A percentile compares a stretch with the other conserved stretches of the same genome.
Evolutionary conservation across 108 stramenopile species (phyloP).

Genomic region (Halocafeteria seosinensis): DNA sequence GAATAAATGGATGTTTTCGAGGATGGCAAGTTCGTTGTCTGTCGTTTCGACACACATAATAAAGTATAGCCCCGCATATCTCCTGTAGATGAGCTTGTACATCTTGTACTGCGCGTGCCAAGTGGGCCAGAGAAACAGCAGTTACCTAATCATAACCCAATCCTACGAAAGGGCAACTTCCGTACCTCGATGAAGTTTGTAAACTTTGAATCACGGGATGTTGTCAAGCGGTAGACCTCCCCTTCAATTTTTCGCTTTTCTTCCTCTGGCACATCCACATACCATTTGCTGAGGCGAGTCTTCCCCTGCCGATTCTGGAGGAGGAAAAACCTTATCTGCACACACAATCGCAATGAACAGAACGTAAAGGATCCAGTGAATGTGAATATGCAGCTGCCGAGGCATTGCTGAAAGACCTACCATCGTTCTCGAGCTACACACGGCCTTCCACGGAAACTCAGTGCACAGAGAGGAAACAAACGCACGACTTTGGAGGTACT

Average conservation of each 20-base stretch:
- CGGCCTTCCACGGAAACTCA: too few relatives aligned
- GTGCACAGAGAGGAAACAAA: too few relatives aligned
- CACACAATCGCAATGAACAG: too few relatives aligned
- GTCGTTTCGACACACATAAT: conserved; percentile 87
- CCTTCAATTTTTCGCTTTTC: conserved; percentile 82
- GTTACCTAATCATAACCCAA: background rate
- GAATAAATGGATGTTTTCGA: conserved; percentile 91
- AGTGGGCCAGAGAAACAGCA: background rate
- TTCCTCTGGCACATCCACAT: conserved; percentile 37
- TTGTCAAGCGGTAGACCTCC: conserved; percentile 84
- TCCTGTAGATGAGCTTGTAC: conserved; percentile 95
- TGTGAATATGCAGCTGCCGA: too few relatives aligned
- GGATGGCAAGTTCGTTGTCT: conserved; percentile 87
- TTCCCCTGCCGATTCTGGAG: conserved; percentile 97
- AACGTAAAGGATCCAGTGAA: too few relatives aligned
- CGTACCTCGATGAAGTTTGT: conserved; percentile 90
- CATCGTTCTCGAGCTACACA: too few relatives aligned
- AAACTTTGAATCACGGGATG: conserved; percentile 83
- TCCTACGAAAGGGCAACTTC: background rate
- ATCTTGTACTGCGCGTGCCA: conserved; percentile 47
- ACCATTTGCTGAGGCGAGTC: conserved; percentile 89
- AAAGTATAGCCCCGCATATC: conserved; percentile 95
- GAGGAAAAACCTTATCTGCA: conserved; percentile 87
- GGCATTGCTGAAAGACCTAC: too few relatives aligned
- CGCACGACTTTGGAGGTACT: too few relatives aligned